Evolutionary conservation across 1,139 yeast genomes (phyloP).

Genomic region (Blastobotrys aristatus): DNA sequence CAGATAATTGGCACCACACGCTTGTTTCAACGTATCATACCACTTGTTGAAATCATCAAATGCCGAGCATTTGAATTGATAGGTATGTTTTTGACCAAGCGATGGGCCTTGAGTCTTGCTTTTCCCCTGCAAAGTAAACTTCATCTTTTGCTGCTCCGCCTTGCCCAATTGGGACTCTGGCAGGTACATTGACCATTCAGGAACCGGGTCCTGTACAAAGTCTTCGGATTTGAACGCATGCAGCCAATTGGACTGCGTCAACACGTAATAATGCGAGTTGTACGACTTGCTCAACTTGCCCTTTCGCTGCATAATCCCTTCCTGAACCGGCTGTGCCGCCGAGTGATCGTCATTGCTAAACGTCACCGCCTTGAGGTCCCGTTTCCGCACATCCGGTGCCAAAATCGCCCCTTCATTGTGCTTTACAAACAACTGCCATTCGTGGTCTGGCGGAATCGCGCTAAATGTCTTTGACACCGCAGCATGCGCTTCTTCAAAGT

Average conservation of each 20-base stretch:
- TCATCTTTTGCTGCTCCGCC: slow-evolving; percentile 37
- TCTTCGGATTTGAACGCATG: slow-evolving; percentile 45
- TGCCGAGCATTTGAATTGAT: slow-evolving; percentile 41
- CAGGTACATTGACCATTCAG: slow-evolving; percentile 42
- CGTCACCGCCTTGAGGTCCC: slow-evolving; percentile 35
- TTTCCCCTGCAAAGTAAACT: slow-evolving; percentile 43
- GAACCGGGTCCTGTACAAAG: slow-evolving; percentile 39
- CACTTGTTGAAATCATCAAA: slow-evolving; percentile 43
- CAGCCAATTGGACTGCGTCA: slow-evolving; percentile 42
- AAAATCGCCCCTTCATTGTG: slow-evolving; percentile 33
- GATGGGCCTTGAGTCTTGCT: slow-evolving; percentile 30
- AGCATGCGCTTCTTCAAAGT: slow-evolving; percentile 30
- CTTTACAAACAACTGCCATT: slow-evolving; percentile 42
- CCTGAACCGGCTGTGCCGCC: slow-evolving; percentile 42
- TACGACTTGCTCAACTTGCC: slow-evolving; percentile 41
- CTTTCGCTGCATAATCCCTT: slow-evolving; percentile 43
- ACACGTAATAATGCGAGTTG: slow-evolving; percentile 42
- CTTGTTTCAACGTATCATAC: slow-evolving; percentile 40
- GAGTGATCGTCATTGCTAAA: slow-evolving; percentile 40
- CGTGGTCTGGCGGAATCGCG: slow-evolving; percentile 37
- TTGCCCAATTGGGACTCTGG: slow-evolving; percentile 44
- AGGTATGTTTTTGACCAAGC: slow-evolving; percentile 37
- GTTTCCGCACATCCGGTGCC: slow-evolving; percentile 35
- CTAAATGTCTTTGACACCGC: slow-evolving; percentile 33
- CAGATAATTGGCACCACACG: slow-evolving; percentile 10